These are phyloP conservation scores for Nicotiana paniculata DNA, from an alignment of 257 asterid species.

Conservation along the genomic window DNA sequence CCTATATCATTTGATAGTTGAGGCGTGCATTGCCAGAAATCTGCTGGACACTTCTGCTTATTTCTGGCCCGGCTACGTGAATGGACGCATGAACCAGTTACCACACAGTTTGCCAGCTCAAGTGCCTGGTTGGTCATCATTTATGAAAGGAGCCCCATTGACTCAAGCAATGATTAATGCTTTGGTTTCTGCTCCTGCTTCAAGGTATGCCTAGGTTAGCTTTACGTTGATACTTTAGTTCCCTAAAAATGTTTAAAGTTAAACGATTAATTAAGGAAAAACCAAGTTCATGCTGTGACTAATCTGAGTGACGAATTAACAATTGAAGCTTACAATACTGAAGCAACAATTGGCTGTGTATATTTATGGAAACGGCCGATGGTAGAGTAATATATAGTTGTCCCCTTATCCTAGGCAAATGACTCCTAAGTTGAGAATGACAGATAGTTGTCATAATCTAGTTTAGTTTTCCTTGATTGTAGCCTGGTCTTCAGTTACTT, in stretches of 20 bases:
- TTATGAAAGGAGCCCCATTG: constrained; percentile 79
- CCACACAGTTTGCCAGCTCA: constrained; percentile 65
- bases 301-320: neutral
- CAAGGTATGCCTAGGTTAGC: constrained; percentile 54
- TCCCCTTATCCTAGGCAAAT: neutral
- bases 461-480: constrained; percentile 3
- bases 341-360: neutral
- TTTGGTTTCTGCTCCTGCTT: constrained; percentile 80
- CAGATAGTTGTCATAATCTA: neutral
- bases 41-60: constrained; percentile 88
- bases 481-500: constrained; percentile 24
- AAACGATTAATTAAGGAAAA: neutral
- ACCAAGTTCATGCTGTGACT: neutral
- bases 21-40: constrained; percentile 85
- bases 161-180: constrained; percentile 58
- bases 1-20: constrained; percentile 80
- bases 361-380: neutral
- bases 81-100: constrained; percentile 53
- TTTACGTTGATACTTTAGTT: neutral
- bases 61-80: constrained; percentile 87
- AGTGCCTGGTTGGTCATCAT: constrained; percentile 78
- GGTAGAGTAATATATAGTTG: neutral
- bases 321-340: neutral
- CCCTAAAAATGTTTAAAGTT: neutral
- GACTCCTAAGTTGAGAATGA: neutral